Base-by-base conservation (phyloP, 176 grass and related monocot species). In the Bonia amplexicaulis region DNA sequence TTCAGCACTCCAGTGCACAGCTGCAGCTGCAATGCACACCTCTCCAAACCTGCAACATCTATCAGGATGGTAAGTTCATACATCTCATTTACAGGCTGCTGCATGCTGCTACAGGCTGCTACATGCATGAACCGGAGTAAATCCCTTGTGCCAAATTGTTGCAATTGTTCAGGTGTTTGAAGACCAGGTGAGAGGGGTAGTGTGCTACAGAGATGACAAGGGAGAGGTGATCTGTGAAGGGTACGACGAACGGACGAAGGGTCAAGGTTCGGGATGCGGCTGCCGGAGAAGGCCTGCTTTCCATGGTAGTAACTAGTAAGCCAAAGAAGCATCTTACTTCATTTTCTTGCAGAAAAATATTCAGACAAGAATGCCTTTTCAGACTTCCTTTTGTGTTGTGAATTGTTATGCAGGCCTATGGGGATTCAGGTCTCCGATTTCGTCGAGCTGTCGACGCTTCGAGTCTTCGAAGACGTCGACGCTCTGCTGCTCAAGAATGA, bases 221-320 rank as follows among this genome's bases (percentile, higher is more conserved):
- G 89, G 89, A 23, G 89, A 91, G 60, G 55, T 89, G 71, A 78
- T 94, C 68, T 94, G 92, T 7, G 89, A 94, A 77, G 92, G 92
- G 46, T 91, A 82, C 42, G 92, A 94, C 39, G 92, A 94, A 86
- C 87, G 92, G 92, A 94, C 39, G 92, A 94, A 86, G 89, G 92
- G 20, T 87, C 87, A 2, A 53, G 92, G 37, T 48, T 79, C 20
- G 74, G 59, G 31, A 70, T 23, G 52, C 74, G 48, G 17, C 42
- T 69, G 41, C 73, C 67, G 4, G 74, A 84, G 77, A 77, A 89
- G 76, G 68, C 77, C 73, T 85, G 73, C 73, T 77, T 57, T 20
- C 83, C 83, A 67, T 77, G 83, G 83, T 31, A 31, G 31, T 31
- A 31, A 31, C 31, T 85, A 57, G 49, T 33, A 61, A 55, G 9